Conservation (phyloP, 2,329 filamentous ascomycete species). For the Stagonosporopsis rhizophila region DNA sequence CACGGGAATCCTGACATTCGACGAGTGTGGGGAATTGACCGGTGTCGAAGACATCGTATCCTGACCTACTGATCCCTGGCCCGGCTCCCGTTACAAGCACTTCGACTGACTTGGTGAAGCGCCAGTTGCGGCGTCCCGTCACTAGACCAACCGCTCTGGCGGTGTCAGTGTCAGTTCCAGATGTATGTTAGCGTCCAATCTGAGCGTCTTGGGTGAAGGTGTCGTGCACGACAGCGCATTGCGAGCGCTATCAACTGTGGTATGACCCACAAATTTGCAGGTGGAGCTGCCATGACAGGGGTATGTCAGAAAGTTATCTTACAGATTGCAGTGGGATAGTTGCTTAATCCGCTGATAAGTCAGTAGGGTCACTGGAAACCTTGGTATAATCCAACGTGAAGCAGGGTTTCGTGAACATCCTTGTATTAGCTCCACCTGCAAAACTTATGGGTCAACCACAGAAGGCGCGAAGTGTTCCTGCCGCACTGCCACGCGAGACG, state of each 20-base stretch:
- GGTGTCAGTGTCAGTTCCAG: neutral
- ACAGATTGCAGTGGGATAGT: too few species aligned
- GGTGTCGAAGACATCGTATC: neutral
- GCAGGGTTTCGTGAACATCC: too few species aligned
- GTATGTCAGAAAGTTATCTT: too few species aligned
- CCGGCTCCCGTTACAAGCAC: neutral
- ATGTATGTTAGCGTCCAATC: conserved; percentile 7
- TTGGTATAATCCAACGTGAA: too few species aligned
- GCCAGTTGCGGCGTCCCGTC: neutral
- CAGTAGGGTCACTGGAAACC: too few species aligned
- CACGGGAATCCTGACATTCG: neutral
- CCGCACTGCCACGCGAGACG: conserved; percentile 1
- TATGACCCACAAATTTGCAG: too few species aligned
- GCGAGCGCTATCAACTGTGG: conserved; percentile 1
- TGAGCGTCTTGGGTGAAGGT: conserved; percentile 4
- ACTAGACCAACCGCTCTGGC: neutral
- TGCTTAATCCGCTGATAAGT: too few species aligned
- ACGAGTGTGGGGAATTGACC: conserved; percentile 8
- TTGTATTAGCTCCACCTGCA: too few species aligned
- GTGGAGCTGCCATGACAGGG: too few species aligned
- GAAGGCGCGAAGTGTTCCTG: neutral
- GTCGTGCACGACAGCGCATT: conserved; percentile 1
- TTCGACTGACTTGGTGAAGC: neutral
- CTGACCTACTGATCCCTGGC: neutral
- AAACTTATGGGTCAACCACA: too few species aligned